Percentiles rank a stretch among this genome's conserved stretches.
These are phyloP conservation scores for Coemansia asiatica DNA, from an alignment of 192 early-diverging fungal genomes.

Conservation along the genomic window DNA sequence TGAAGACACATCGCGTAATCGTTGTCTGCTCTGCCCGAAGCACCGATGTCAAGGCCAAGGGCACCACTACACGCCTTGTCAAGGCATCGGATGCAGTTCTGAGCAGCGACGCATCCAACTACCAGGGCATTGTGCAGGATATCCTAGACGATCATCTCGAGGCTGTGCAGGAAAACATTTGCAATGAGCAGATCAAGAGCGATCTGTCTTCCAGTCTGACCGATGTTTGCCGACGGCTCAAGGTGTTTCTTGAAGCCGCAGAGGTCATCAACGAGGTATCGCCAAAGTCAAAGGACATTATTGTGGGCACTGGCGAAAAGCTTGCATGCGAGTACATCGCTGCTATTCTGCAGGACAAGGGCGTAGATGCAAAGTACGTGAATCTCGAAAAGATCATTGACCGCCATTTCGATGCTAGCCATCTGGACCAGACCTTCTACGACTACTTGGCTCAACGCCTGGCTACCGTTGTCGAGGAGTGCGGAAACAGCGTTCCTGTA, in stretches of 20 bases:
- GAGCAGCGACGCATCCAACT: constrained; percentile 38
- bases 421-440: constrained; percentile 93
- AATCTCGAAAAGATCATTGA: constrained; percentile 85
- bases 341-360: constrained; percentile 74
- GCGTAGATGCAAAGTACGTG: constrained; percentile 81
- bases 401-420: constrained; percentile 72
- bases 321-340: constrained; percentile 89
- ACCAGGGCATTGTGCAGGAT: constrained; percentile 76
- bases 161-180: constrained; percentile 62
- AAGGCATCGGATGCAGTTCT: constrained; percentile 53
- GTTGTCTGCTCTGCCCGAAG: constrained; percentile 97
- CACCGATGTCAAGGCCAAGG: constrained; percentile 81
- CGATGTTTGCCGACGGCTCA: constrained; percentile 75
- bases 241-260: constrained; percentile 87
- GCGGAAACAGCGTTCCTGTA: constrained; percentile 76
- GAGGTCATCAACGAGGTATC: constrained; percentile 97
- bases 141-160: constrained; percentile 82
- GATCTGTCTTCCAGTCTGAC: constrained; percentile 64
- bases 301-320: constrained; percentile 92
- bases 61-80: constrained; percentile 80
- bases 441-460: constrained; percentile 82
- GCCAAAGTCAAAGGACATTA: constrained; percentile 92
- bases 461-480: constrained; percentile 58
- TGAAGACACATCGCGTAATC: constrained; percentile 74
- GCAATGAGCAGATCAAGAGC: constrained; percentile 52